Conservation (phyloP, 208 protist genomes). For the Leishmania aethiopica region DNA sequence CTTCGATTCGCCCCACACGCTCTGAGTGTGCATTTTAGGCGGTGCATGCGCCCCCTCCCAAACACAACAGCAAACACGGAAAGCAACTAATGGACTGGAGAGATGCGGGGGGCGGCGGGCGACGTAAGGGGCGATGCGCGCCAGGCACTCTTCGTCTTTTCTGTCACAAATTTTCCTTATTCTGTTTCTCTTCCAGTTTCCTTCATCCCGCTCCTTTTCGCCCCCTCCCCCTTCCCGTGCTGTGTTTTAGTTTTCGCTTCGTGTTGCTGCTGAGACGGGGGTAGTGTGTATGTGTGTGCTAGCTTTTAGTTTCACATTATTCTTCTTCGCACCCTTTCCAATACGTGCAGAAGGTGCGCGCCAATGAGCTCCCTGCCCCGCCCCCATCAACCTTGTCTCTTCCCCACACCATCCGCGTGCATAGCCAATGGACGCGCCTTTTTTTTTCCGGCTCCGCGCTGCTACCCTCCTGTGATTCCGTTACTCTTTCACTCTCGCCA, state of each 20-base stretch:
- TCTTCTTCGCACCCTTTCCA: neutral
- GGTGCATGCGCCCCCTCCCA: neutral
- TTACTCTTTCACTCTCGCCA: neutral
- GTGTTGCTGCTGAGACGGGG: neutral
- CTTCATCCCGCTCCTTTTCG: too few relatives aligned
- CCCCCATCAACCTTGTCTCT: neutral
- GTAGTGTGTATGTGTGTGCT: neutral
- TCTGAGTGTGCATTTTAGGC: neutral
- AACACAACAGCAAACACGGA: neutral
- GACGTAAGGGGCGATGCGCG: neutral
- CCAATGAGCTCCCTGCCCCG: neutral
- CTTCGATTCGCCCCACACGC: neutral
- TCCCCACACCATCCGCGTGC: neutral
- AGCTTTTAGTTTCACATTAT: neutral
- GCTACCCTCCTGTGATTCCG: neutral
- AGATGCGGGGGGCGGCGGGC: too few relatives aligned
- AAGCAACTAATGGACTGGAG: too few relatives aligned
- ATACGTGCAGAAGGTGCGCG: neutral
- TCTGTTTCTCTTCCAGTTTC: neutral
- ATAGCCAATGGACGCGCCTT: neutral
- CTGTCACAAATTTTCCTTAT: neutral
- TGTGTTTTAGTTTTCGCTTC: neutral
- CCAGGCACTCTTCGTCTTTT: neutral
- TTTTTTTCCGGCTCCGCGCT: neutral
- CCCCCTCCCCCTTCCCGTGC: too few relatives aligned